phyloP scores from a whole-genome alignment of 1,139 yeast species.

The Scheffersomyces illinoinensis region DNA sequence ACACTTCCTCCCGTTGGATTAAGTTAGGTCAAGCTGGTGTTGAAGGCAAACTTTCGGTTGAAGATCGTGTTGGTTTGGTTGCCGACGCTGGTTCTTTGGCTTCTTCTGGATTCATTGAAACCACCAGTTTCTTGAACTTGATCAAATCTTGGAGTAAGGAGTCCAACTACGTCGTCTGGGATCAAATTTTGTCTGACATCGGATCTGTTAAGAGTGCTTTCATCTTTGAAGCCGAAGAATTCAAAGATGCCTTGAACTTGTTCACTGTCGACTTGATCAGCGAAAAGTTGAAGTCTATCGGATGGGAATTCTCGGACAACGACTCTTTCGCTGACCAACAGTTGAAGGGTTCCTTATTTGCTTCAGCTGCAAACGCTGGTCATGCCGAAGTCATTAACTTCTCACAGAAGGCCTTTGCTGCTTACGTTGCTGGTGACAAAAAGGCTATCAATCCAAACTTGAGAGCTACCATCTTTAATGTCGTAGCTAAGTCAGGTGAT shows the following conservation, averaged over 20 bases:
- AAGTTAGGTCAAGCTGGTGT: slow-evolving; percentile 73
- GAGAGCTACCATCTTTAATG: slow-evolving; percentile 66
- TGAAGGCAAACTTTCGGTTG: slow-evolving; percentile 67
- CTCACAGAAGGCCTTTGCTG: slow-evolving; percentile 58
- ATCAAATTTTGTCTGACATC: slow-evolving; percentile 58
- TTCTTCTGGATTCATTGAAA: slow-evolving; percentile 69
- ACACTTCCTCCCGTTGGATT: slow-evolving; percentile 71
- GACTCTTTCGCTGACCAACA: slow-evolving; percentile 76
- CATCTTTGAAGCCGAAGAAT: slow-evolving; percentile 62
- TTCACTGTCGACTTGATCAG: slow-evolving; percentile 63
- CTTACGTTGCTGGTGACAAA: slow-evolving; percentile 60
- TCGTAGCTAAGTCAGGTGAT: slow-evolving; percentile 70
- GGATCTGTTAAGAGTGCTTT: slow-evolving; percentile 64
- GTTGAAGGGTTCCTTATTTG: slow-evolving; percentile 72
- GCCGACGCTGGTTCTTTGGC: slow-evolving; percentile 80
- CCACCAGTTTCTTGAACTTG: slow-evolving; percentile 64
- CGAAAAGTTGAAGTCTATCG: slow-evolving; percentile 58
- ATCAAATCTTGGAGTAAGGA: slow-evolving; percentile 70
- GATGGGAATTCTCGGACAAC: slow-evolving; percentile 63
- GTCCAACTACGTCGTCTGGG: slow-evolving; percentile 76
- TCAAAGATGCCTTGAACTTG: slow-evolving; percentile 55
- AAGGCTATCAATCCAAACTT: slow-evolving; percentile 78
- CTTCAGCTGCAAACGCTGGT: slow-evolving; percentile 63
- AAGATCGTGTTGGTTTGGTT: slow-evolving; percentile 83
- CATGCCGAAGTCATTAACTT: slow-evolving; percentile 55